Base-by-base conservation (phyloP, 169 alveolate genomes). In the Theileria parva region DNA sequence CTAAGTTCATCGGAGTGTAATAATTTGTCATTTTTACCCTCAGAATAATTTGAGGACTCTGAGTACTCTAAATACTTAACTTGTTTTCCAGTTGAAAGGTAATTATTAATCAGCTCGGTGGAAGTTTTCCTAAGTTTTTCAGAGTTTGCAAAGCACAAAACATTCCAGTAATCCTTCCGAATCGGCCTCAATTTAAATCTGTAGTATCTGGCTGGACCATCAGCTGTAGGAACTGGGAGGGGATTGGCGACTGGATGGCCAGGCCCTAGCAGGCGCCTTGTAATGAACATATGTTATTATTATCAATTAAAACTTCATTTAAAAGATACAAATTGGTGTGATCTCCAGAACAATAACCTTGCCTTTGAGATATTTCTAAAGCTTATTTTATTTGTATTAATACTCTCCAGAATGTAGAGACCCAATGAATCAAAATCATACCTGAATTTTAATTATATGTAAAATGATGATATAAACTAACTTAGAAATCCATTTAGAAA, bases 241-340 rank as follows among this genome's bases (percentile, higher is more conserved):
- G 77, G 80, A 60, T 75, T 83, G 66, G 83, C 53, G 50, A 72
- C 64, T 66, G 89, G 75, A 68, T 77, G 74, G 53, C 89, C 89
- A 11, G 86, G 86, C 25, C 86, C 89, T 1, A 60, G 57, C 2
- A 83, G 77, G 1, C 69, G 6, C 27, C 17, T 51, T 12, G 63
- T 55, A 15, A 25, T 25, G 8, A 57, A 53, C 57, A 25, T 68
- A 4, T 5, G n/a, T 32, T 28, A 17, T 5, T 2, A 4, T 17
- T 68, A 6, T 68, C n/a, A n/a, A 39, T 21, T 39, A 65, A 39
- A 19, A 19, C 78, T 19, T 53, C 25, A 30, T 23, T 73, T 27
- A 53, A 59, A 37, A 7, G 21, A 5, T 13, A 37, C 27, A 17
- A 68, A 17, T 19, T 27, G 55, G 15, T 68, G 21, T 0, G 83